A percentile compares a stretch with the other conserved stretches of the same genome.
phyloP scores from a whole-genome alignment of 352 stramenopile species.

The Pythium biforme region DNA sequence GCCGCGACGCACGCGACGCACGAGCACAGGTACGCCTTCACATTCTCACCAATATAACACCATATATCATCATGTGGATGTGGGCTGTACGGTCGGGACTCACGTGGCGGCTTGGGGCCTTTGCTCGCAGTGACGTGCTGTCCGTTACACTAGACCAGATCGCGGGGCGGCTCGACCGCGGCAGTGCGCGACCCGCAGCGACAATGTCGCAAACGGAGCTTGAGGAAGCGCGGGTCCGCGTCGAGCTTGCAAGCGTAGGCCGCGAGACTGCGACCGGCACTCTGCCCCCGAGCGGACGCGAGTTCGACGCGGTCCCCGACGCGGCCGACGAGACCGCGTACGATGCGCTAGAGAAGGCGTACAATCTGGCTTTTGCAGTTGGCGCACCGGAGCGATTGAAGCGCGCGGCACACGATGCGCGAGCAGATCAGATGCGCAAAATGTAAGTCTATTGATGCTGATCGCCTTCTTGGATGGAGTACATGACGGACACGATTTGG shows the following conservation, averaged over 20 bases:
- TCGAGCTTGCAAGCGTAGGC: slow-evolving; percentile 40
- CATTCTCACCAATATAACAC: too few species aligned
- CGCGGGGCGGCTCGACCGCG: background rate
- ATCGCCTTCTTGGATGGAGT: background rate
- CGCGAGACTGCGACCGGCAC: background rate
- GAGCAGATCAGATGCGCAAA: background rate
- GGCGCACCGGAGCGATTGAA: slow-evolving; percentile 20
- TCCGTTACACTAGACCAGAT: slow-evolving; percentile 14
- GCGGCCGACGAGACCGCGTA: slow-evolving; percentile 35
- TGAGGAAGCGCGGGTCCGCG: slow-evolving; percentile 38
- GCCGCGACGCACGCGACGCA: background rate
- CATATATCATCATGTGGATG: too few species aligned
- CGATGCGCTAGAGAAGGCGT: slow-evolving; percentile 60
- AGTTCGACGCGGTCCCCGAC: slow-evolving; percentile 53
- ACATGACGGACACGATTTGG: background rate
- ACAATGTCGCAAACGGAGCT: slow-evolving; percentile 19
- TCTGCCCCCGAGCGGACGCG: slow-evolving; percentile 37
- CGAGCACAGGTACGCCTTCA: background rate
- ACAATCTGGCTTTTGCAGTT: slow-evolving; percentile 48
- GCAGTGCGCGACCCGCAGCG: background rate
- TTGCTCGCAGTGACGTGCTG: background rate
- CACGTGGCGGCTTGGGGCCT: background rate
- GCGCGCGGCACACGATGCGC: slow-evolving; percentile 2
- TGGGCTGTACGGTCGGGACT: too few species aligned
- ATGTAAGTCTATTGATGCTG: background rate